A percentile compares a stretch with the other conserved stretches of the same genome.
Evolutionary conservation across 768 basidiomycete genomes (phyloP).

Genomic region (Cystofilobasidium capitatum): DNA sequence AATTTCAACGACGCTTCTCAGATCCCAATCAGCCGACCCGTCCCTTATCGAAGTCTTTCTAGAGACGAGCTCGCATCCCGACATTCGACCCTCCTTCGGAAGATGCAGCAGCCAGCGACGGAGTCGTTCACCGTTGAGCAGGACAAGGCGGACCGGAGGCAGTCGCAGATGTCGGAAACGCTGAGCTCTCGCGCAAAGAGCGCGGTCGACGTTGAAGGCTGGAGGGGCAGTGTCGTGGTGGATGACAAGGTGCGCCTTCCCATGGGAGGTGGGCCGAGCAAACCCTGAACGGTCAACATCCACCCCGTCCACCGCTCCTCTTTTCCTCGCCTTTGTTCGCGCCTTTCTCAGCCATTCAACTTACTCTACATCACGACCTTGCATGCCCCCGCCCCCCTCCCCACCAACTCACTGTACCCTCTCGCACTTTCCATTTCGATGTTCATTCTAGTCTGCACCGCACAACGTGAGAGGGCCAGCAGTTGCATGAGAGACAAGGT

Average conservation of each 20-base stretch:
- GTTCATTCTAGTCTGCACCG: no score
- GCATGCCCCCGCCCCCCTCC: no score
- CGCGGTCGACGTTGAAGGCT: slow-evolving; percentile 16
- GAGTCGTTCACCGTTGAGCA: slow-evolving; percentile 7
- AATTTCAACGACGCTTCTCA: background rate
- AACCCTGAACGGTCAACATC: no score
- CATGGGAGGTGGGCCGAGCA: no score
- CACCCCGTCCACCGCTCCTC: no score
- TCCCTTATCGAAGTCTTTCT: background rate
- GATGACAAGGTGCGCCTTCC: background rate
- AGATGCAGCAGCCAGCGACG: background rate
- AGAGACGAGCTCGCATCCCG: slow-evolving; percentile 6
- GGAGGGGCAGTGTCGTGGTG: slow-evolving; percentile 5
- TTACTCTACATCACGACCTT: no score
- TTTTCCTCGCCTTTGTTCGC: no score
- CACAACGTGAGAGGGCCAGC: no score
- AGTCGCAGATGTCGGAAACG: background rate
- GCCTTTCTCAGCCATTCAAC: no score
- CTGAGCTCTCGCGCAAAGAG: background rate
- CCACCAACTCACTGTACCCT: no score
- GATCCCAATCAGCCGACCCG: background rate
- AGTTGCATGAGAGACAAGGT: no score
- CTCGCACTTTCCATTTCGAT: no score
- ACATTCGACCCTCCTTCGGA: background rate
- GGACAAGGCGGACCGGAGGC: slow-evolving; percentile 4